Conservation (phyloP, 192 early-diverging fungal genomes). For the Neocallimastix lanati region DNA sequence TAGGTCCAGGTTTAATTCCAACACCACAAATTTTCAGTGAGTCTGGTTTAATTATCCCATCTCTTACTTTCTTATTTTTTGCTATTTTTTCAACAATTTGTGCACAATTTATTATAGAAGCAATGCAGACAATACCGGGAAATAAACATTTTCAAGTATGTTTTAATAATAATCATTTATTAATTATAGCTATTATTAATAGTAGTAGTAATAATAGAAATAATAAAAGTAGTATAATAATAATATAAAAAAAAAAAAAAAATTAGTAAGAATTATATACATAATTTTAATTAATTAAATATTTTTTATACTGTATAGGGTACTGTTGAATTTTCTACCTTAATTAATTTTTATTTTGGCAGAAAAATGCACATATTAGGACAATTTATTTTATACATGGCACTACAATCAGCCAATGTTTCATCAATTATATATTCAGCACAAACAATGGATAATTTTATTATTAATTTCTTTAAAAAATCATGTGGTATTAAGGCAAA, state of each 20-base stretch:
- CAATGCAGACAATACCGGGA: not conserved
- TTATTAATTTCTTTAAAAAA: slow-evolving; percentile 27
- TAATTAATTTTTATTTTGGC: not conserved
- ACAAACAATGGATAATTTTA: slow-evolving; percentile 25
- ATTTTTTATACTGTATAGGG: no score
- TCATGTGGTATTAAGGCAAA: slow-evolving; percentile 18
- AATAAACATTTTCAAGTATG: not conserved
- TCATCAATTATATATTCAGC: not conserved
- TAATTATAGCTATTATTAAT: no score
- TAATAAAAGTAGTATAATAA: no score
- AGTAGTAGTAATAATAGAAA: no score
- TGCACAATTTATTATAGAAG: not conserved
- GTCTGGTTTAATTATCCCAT: not conserved
- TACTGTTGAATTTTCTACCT: not conserved
- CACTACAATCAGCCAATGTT: not conserved
- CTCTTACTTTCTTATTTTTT: not conserved
- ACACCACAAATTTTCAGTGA: not conserved
- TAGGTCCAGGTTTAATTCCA: not conserved
- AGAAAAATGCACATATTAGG: not conserved
- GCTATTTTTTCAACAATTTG: not conserved
- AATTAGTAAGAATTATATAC: no score
- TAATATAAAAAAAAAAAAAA: no score
- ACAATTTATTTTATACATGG: not conserved
- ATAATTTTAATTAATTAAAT: no score
- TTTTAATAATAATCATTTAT: no score